Evolutionary conservation across 148 eudicot genomes (phyloP).

Genomic region (Tetragonia tetragonoides): DNA sequence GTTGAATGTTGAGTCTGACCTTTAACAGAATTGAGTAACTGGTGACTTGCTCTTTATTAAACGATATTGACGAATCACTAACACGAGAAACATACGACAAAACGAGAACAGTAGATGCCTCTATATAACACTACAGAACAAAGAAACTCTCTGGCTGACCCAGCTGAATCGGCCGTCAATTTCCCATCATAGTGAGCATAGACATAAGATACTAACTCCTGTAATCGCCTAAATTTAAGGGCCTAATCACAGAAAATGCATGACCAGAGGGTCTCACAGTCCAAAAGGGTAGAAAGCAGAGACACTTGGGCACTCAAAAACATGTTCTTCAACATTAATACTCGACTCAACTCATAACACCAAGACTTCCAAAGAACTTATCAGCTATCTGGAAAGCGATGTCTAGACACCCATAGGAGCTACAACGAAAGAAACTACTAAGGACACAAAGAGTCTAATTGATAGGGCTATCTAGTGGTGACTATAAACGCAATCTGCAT

Average conservation of each 20-base stretch:
- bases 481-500: slow-evolving; percentile 38
- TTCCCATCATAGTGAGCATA: slow-evolving; percentile 26
- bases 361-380: slow-evolving; percentile 29
- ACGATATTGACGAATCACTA: slow-evolving; percentile 26
- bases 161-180: slow-evolving; percentile 42
- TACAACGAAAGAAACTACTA: slow-evolving; percentile 33
- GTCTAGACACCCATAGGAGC: slow-evolving; percentile 42
- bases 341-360: slow-evolving; percentile 22
- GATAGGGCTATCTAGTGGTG: slow-evolving; percentile 41
- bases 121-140: slow-evolving; percentile 32
- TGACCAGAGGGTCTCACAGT: slow-evolving; percentile 29
- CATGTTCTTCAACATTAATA: slow-evolving; percentile 42
- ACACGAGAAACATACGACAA: slow-evolving; percentile 19
- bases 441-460: slow-evolving; percentile 32
- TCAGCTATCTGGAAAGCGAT: slow-evolving; percentile 32
- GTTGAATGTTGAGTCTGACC: slow-evolving; percentile 24
- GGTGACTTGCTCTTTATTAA: slow-evolving; percentile 44
- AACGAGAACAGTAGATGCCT: slow-evolving; percentile 31
- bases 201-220: slow-evolving; percentile 23
- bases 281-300: slow-evolving; percentile 25
- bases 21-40: slow-evolving; percentile 24
- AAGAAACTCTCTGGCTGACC: slow-evolving; percentile 34
- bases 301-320: slow-evolving; percentile 31
- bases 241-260: slow-evolving; percentile 39
- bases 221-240: slow-evolving; percentile 39